A percentile compares a stretch with the other conserved stretches of the same genome.
phyloP scores from a whole-genome alignment of 2,329 filamentous ascomycete species.

The Gyromitra esculenta region DNA sequence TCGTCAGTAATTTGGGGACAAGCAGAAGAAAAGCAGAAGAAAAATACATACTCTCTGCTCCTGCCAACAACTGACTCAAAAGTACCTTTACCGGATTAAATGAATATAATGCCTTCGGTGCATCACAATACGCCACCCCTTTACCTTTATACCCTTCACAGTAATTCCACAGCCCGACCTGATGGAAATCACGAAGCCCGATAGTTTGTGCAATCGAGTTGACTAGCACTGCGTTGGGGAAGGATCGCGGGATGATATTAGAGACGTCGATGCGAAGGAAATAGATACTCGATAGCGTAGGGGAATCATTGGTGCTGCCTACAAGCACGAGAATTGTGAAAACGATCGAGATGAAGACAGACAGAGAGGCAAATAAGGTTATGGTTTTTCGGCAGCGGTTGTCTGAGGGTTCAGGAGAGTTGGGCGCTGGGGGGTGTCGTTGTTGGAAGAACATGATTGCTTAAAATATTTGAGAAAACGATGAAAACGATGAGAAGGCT shows the following conservation, averaged over 20 bases:
- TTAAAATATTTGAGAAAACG: neutral
- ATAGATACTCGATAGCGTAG: constrained; percentile 25
- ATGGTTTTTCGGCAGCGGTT: constrained; percentile 1
- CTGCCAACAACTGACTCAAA: constrained; percentile 79
- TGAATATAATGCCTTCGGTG: constrained; percentile 78
- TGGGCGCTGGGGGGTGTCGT: neutral
- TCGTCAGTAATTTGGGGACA: constrained; percentile 8
- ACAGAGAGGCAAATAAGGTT: constrained; percentile 10
- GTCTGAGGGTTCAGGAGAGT: neutral
- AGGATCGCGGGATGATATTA: constrained; percentile 73
- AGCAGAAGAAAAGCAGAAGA: neutral
- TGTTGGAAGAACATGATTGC: constrained; percentile 12
- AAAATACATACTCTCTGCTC: constrained; percentile 69
- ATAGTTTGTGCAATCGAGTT: constrained; percentile 87
- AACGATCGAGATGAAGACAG: constrained; percentile 14
- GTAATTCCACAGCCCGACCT: constrained; percentile 89
- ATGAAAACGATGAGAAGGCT: neutral
- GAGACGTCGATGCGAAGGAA: constrained; percentile 43
- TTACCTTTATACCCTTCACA: constrained; percentile 83
- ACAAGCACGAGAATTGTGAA: constrained; percentile 27
- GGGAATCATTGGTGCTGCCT: constrained; percentile 19
- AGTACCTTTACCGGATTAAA: constrained; percentile 90
- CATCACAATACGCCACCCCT: constrained; percentile 80
- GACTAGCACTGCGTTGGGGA: constrained; percentile 77
- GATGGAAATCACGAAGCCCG: constrained; percentile 93